Conservation (phyloP, 2,329 filamentous ascomycete species). For the Hymenoscyphus fraxineus region DNA sequence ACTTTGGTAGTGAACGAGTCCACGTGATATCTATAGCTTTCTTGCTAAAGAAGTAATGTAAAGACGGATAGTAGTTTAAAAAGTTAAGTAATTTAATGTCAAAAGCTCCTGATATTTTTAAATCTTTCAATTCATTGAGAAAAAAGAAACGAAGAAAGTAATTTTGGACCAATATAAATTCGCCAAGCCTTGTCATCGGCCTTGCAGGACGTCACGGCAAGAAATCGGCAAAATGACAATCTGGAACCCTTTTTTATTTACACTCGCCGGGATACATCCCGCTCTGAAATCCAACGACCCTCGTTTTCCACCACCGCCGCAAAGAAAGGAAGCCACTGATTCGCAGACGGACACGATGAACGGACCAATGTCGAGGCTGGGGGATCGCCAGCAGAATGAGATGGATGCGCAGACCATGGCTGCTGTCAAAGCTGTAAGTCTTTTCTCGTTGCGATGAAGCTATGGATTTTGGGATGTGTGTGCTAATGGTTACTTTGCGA, state of each 20-base stretch:
- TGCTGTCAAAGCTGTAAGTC: slow-evolving; percentile 13
- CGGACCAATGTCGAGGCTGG: slow-evolving; percentile 1
- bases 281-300: not conserved
- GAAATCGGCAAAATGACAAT: not conserved
- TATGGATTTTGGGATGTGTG: not conserved
- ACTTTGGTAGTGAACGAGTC: not conserved
- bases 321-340: not conserved
- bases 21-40: not conserved
- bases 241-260: not conserved
- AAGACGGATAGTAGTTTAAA: not conserved
- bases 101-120: not conserved
- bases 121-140: no score
- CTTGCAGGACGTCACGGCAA: not conserved
- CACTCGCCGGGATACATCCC: not conserved
- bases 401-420: slow-evolving; percentile 13
- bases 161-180: not conserved
- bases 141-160: no score
- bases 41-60: not conserved
- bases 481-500: slow-evolving; percentile 4
- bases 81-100: not conserved
- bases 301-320: not conserved
- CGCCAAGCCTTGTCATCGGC: not conserved
- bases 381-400: not conserved
- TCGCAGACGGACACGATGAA: slow-evolving; percentile 5
- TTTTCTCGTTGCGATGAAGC: not conserved